Evolutionary conservation across 202 grass and related monocot genomes (phyloP), one percentile per base, ranked within the genome.

Genomic region (Cymbopogon flexuosus): DNA sequence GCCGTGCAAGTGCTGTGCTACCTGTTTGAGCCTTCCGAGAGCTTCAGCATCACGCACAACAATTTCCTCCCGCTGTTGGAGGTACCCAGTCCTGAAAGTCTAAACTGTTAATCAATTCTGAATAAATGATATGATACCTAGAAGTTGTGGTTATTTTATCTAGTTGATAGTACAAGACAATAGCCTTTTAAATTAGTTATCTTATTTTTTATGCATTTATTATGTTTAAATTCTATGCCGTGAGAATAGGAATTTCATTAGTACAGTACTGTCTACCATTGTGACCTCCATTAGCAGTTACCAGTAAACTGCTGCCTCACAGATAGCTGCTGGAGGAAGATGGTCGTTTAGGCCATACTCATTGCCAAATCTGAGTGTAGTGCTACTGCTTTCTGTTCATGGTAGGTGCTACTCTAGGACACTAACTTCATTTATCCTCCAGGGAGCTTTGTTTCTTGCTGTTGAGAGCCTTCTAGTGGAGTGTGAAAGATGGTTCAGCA

Each of bases 371-470:
- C 39, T 56, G n/a, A n/a, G 9, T 10, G 54, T 75, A 68, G 29
- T 1, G 41, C 14, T 78, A 27, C 56, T 83, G 18, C 41, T 18
- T 46, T 59, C 14, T 27, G n/a, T 66, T 8, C 18, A 0, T 75
- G 33, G 5, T 21, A 10, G 15, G 0, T 14, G 0, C 10, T 33
- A 40, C 61, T 10, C 54, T 16, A 40, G 41, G 15, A 40, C 80
- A 3, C 56, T 23, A 21, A 65, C 21, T 58, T 24, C 5, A 23
- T 10, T 82, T 79, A 19, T 68, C 31, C 14, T 81, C 56, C 81
- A 97, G 93, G 90, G 90, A 81, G 88, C 88, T 51, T 56, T 93
- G 45, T 97, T 91, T 85, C 91, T 93, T 65, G 86, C 84, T 67
- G 93, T 91, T 7, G 93, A 97, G 72, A 75, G 29, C 57, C 90